Evolutionary conservation across 2,329 filamentous ascomycete species (phyloP), one percentile per base, ranked within the genome.

Genomic region (Orbilia brochopaga): DNA sequence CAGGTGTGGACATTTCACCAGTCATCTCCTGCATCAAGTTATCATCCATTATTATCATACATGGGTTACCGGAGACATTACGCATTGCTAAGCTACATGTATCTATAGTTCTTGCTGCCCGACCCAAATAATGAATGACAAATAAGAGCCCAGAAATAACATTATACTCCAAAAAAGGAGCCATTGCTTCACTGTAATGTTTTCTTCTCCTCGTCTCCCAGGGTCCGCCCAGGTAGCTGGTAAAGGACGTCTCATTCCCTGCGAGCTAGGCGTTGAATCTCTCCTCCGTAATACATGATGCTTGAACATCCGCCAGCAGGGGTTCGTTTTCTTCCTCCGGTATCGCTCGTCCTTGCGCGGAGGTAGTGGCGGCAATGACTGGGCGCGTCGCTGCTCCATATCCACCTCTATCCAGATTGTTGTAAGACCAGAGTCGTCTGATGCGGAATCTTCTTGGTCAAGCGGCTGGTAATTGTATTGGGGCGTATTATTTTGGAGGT

Each of bases 261-360:
- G 40, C 17, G 54, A 51, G 21, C 52, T 64, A 6, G 60, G 51
- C 10, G 51, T 56, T 1, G 60, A 56, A 17, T 37, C 42, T 27
- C 52, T 32, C 10, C 53, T 21, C 2, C 27, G 8, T 3, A 64
- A n/a, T 8, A 24, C 35, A 24, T 24, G 40, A 8, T 27, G 24
- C 27, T 27, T 64, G n/a, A 64, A 40, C 10, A 50, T 10, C 4
- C 50, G 35, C 60, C 60, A 56, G 17, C 1, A 19, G 4, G 40
- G 27, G 17, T 19, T 7, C 2, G n/a, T 10, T 11, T 11, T 6
- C 19, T 37, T 32, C 48, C 52, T 23, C 48, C 52, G n/a, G 52
- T 64, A 56, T 11, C 55, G 10, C 6, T 40, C 11, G n/a, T 56
- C 60, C 37, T 56, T 56, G 17, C 51, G 60, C 24, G 60, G 60